Conservation (phyloP, 345 rosid genomes). For the Clausena lansium region DNA sequence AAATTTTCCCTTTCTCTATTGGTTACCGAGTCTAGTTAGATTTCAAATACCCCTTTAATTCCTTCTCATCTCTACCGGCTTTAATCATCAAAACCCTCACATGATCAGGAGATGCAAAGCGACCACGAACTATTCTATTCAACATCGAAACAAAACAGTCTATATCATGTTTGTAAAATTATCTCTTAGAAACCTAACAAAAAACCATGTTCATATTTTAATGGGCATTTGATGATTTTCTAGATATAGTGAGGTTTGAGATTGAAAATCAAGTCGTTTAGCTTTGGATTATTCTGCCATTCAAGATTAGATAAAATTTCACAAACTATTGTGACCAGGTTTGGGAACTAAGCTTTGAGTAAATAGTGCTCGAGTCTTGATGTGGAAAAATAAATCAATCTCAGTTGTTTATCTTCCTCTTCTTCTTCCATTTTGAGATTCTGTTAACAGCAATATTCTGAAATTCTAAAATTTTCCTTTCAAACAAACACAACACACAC, state of each 20-base stretch:
- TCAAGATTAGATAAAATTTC: conserved; percentile 28
- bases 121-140: conserved; percentile 38
- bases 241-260: conserved; percentile 46
- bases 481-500: too few relatives aligned
- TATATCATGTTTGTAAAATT: conserved; percentile 48
- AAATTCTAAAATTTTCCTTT: too few relatives aligned
- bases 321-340: conserved; percentile 32
- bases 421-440: too few relatives aligned
- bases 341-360: conserved; percentile 6
- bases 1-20: too few relatives aligned
- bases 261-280: conserved; percentile 9
- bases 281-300: conserved; percentile 39
- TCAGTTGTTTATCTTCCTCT: too few relatives aligned
- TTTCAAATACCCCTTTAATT: too few relatives aligned
- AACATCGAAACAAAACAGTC: conserved; percentile 41
- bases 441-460: too few relatives aligned
- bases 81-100: too few relatives aligned
- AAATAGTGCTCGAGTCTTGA: conserved; percentile 12
- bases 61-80: too few relatives aligned
- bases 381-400: not conserved
- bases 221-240: conserved; percentile 39
- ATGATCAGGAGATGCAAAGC: too few relatives aligned
- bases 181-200: conserved; percentile 46
- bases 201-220: conserved; percentile 23
- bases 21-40: too few relatives aligned